Conservation (phyloP, 129 eudicot species). For the Deinandra increscens region DNA sequence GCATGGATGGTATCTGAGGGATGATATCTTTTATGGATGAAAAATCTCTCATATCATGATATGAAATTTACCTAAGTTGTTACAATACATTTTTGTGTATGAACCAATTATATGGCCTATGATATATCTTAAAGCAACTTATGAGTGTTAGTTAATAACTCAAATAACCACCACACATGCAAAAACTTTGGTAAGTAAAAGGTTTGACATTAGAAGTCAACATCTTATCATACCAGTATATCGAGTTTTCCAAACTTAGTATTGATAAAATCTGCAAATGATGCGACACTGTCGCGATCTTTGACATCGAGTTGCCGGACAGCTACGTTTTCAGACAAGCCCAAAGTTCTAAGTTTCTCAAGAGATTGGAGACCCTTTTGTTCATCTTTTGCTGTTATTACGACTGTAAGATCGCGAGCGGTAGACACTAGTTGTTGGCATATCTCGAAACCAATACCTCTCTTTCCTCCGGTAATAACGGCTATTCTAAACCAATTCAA, state of each 20-base stretch:
- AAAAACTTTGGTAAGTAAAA: background rate
- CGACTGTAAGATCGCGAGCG: constrained; percentile 15
- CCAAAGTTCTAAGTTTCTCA: constrained; percentile 24
- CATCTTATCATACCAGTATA: constrained; percentile 24
- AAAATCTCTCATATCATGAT: too few relatives aligned
- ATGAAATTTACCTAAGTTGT: too few relatives aligned
- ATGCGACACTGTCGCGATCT: constrained; percentile 10
- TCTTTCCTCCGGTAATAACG: constrained; percentile 31
- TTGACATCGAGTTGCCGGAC: constrained; percentile 24
- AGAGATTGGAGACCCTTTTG: constrained; percentile 30
- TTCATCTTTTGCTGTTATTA: constrained; percentile 27
- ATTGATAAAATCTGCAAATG: constrained; percentile 23
- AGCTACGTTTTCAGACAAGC: constrained; percentile 20
- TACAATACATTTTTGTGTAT: background rate
- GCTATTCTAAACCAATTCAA: constrained; percentile 21
- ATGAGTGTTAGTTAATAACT: background rate
- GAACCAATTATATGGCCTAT: background rate
- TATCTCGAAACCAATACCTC: constrained; percentile 31
- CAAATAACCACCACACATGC: background rate
- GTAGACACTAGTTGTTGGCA: constrained; percentile 25
- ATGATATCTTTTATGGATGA: too few relatives aligned
- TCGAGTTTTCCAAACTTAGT: constrained; percentile 28
- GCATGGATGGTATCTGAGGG: too few relatives aligned
- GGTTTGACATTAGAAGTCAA: background rate
- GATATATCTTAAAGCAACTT: background rate